Conservation (phyloP, 2,329 filamentous ascomycete genomes). For the Trichoderma endophyticum region DNA sequence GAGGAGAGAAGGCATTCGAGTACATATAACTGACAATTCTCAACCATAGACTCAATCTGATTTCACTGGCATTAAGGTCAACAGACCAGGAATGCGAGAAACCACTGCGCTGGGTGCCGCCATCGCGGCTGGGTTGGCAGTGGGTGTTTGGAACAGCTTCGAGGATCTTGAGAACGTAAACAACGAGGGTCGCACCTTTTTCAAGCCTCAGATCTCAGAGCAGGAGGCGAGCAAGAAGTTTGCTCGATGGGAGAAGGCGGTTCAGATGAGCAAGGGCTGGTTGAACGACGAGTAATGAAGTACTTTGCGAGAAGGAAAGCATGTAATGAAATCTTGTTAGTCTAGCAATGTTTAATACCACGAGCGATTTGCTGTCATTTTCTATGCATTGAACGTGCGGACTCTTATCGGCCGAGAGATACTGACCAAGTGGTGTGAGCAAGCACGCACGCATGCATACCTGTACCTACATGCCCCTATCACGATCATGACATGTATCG, state of each 20-base stretch:
- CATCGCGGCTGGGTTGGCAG: slow-evolving; percentile 77
- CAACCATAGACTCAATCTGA: slow-evolving; percentile 65
- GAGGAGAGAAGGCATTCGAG: background rate
- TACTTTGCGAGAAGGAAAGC: background rate
- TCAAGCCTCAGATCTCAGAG: slow-evolving; percentile 62
- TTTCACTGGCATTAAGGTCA: slow-evolving; percentile 74
- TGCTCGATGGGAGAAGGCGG: slow-evolving; percentile 70
- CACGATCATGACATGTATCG: background rate
- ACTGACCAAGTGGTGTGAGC: background rate
- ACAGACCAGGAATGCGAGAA: slow-evolving; percentile 77
- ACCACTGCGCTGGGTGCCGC: slow-evolving; percentile 79
- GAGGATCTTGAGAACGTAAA: slow-evolving; percentile 71
- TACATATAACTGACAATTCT: slow-evolving; percentile 6
- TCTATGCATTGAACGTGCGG: background rate
- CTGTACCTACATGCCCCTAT: background rate
- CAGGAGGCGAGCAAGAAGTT: slow-evolving; percentile 62
- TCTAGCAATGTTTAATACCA: background rate
- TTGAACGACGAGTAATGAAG: slow-evolving; percentile 31
- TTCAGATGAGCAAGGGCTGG: slow-evolving; percentile 78
- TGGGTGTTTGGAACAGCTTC: slow-evolving; percentile 70
- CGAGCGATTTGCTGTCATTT: background rate
- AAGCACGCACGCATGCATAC: background rate
- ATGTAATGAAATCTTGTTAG: slow-evolving; percentile 7
- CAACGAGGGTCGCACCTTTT: slow-evolving; percentile 63
- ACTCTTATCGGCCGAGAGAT: background rate